Evolutionary conservation across 768 basidiomycete genomes (phyloP), one percentile per base, ranked within the genome.

Genomic region (Suillus fuscotomentosus): DNA sequence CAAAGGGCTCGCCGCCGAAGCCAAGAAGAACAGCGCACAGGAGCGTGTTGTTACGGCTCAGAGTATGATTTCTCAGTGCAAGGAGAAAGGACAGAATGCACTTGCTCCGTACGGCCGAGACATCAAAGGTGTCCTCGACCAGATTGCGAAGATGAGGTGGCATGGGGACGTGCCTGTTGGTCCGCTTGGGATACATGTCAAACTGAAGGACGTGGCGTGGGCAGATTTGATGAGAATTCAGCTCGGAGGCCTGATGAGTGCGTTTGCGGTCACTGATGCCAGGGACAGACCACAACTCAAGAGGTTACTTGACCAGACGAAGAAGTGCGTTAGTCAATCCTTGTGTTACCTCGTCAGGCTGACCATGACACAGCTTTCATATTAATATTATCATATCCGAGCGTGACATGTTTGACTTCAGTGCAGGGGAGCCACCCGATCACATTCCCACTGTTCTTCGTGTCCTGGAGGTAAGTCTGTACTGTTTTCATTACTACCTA

Each of bases 331-430:
- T 65, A 74, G 39, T 70, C 70, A 36, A 70, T 72, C 68, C 36
- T n/a, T 64, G 22, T 50, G 2, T 63, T 42, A 11, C 11, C 41
- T 20, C 39, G 38, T 48, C 42, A 27, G 27, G 5, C 42, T 61
- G 31, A 22, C 34, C 53, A 60, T 57, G 11, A 62, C 39, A 9
- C 65, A 91, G 90, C 67, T 63, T 48, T 10, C 73, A 83, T 27
- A 78, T 74, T 27, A 77, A 76, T 7, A 86, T 95, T 65, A 82
- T 92, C 68, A 86, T 90, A 60, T 82, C 85, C 27, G 82, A 85
- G 63, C 87, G 82, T 45, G 94, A 96, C 70, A 68, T 92, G 47
- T 98, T 97, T 72, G 93, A 97, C 71, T 96, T 85, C 69, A 81
- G 81, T 43, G 65, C 68, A 1, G 95, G 95, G 34, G 94, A 97